Conservation (phyloP, 2,329 filamentous ascomycete species). For the Cladosporium phlei region DNA sequence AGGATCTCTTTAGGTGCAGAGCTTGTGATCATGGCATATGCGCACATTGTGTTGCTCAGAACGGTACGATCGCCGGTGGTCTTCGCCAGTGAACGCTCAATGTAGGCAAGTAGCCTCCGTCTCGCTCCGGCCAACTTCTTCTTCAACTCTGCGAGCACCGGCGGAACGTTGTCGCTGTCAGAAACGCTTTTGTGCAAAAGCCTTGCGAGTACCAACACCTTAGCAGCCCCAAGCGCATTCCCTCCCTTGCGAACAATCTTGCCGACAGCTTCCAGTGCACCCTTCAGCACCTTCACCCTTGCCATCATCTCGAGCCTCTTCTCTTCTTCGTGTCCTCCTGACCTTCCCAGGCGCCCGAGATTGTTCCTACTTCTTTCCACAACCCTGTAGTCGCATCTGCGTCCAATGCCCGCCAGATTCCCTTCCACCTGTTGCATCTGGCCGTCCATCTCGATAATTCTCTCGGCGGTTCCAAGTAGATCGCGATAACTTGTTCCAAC, state of each 20-base stretch:
- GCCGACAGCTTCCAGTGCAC: conserved; percentile 50
- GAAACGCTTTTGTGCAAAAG: conserved; percentile 70
- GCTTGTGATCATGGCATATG: conserved; percentile 76
- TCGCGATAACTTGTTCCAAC: conserved; percentile 75
- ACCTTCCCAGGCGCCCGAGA: neutral
- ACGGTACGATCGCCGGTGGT: conserved; percentile 34
- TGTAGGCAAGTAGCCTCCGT: conserved; percentile 59
- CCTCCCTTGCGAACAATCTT: conserved; percentile 49
- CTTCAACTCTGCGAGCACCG: conserved; percentile 58
- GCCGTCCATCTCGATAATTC: conserved; percentile 82
- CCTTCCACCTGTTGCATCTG: conserved; percentile 72
- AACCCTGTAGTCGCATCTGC: conserved; percentile 67
- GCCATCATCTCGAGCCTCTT: conserved; percentile 16
- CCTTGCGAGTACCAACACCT: conserved; percentile 65
- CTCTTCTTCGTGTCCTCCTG: conserved; percentile 13
- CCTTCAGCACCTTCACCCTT: conserved; percentile 47
- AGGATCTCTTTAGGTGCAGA: conserved; percentile 75
- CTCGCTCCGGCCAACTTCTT: conserved; percentile 60
- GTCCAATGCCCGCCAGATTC: conserved; percentile 66
- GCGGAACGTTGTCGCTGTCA: conserved; percentile 43
- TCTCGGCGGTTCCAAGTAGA: conserved; percentile 84
- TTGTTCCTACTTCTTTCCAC: conserved; percentile 49
- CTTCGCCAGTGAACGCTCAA: conserved; percentile 49
- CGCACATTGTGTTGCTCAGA: conserved; percentile 70
- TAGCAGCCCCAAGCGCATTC: conserved; percentile 56